A percentile compares a stretch with the other conserved stretches of the same genome.
These are phyloP conservation scores for Cladobotryum protrusum DNA, from an alignment of 2,329 filamentous ascomycete species.

Conservation along the genomic window DNA sequence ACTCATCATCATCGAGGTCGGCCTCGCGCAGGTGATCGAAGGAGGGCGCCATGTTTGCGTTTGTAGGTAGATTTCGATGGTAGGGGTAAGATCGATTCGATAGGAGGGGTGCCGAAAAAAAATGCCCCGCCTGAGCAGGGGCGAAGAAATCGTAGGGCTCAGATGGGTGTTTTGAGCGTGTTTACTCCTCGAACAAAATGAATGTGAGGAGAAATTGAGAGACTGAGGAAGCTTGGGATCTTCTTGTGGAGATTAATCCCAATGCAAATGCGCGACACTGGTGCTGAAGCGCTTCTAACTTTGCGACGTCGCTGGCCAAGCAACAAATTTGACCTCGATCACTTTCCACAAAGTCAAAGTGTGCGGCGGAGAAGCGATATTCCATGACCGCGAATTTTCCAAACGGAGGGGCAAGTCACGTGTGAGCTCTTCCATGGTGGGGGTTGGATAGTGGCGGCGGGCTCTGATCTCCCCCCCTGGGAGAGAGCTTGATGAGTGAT, in stretches of 20 bases:
- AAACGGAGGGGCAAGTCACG: slow-evolving; percentile 37
- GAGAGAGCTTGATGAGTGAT: not conserved
- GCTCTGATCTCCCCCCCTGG: not conserved
- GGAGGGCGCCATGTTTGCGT: slow-evolving; percentile 72
- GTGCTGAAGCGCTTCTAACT: not conserved
- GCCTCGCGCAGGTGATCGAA: slow-evolving; percentile 91
- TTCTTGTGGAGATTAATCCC: not conserved
- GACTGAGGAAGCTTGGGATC: not conserved
- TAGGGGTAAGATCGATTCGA: slow-evolving; percentile 5
- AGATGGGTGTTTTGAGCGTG: not conserved
- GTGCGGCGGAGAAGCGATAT: slow-evolving; percentile 36
- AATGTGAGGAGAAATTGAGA: slow-evolving; percentile 4
- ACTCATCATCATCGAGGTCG: slow-evolving; percentile 77
- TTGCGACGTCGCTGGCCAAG: slow-evolving; percentile 2
- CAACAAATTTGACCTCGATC: slow-evolving; percentile 33
- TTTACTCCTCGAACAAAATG: slow-evolving; percentile 1
- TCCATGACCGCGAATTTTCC: slow-evolving; percentile 26
- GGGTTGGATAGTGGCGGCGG: not conserved
- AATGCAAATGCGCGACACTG: too few species aligned
- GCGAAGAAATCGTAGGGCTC: slow-evolving; percentile 14
- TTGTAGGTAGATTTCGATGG: slow-evolving; percentile 11
- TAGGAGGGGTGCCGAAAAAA: slow-evolving; percentile 17
- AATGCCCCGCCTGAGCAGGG: slow-evolving; percentile 30
- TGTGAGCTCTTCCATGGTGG: slow-evolving; percentile 17
- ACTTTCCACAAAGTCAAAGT: slow-evolving; percentile 31